Conservation (phyloP, 495 filamentous ascomycete species). For the Filosporella fistucella region DNA sequence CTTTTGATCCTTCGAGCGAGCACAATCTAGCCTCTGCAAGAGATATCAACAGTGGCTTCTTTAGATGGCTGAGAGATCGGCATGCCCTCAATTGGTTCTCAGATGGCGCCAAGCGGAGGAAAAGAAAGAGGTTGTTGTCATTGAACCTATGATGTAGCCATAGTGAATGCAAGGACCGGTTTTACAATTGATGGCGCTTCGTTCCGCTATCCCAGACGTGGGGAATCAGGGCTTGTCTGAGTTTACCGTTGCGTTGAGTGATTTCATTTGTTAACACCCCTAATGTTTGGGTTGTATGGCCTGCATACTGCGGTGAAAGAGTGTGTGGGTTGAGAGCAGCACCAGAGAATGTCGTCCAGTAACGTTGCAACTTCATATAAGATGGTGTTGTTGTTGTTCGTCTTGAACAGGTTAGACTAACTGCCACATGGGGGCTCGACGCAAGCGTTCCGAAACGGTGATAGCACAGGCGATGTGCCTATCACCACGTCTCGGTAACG, state of each 20-base stretch:
- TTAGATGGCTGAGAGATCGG: conserved; percentile 15
- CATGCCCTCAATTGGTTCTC: conserved; percentile 14
- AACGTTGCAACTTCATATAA: conserved; percentile 8
- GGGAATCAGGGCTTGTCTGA: conserved; percentile 2
- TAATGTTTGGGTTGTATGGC: background rate
- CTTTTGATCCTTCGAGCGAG: conserved; percentile 18
- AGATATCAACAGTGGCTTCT: conserved; percentile 5
- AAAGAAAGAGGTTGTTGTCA: background rate
- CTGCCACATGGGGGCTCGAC: background rate
- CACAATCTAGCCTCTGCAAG: background rate
- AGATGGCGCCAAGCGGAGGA: background rate
- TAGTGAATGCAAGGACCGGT: background rate
- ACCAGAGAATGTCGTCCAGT: conserved; percentile 5
- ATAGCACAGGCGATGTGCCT: too few species aligned
- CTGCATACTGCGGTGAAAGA: conserved; percentile 8
- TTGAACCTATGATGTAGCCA: background rate
- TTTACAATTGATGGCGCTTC: background rate
- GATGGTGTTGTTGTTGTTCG: conserved; percentile 7
- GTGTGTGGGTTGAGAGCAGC: background rate
- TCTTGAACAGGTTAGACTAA: conserved; percentile 4
- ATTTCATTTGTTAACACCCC: background rate
- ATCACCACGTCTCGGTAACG: too few species aligned
- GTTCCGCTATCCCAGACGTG: background rate
- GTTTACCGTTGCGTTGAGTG: conserved; percentile 4
- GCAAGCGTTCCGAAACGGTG: background rate